A percentile compares a stretch with the other conserved stretches of the same genome.
These are phyloP conservation scores for Gossypium trilobum DNA, from an alignment of 441 rosid species.

Conservation along the genomic window DNA sequence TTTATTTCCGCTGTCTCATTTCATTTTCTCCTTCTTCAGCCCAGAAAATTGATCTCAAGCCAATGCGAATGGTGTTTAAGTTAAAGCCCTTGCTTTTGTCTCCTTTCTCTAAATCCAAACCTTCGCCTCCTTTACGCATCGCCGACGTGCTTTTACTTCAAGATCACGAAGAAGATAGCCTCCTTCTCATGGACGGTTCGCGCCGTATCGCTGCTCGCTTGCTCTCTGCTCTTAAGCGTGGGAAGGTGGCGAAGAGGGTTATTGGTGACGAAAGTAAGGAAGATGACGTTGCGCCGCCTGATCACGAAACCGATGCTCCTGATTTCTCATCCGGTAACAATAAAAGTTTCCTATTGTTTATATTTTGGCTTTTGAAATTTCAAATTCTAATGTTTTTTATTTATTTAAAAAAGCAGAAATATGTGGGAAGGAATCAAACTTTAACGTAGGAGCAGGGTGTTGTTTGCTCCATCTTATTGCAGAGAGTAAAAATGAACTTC, in stretches of 20 bases:
- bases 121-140: conserved; percentile 11
- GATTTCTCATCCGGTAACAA: conserved; percentile 3
- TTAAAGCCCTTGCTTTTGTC: neutral
- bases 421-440: conserved; percentile 25
- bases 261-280: neutral
- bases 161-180: neutral
- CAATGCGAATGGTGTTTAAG: neutral
- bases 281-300: neutral
- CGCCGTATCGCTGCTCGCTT: neutral
- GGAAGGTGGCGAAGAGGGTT: neutral
- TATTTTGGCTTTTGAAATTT: neutral
- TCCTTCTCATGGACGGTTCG: neutral
- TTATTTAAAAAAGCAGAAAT: conserved; percentile 21
- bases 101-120: neutral
- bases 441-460: conserved; percentile 48
- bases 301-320: neutral
- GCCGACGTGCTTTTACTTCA: conserved; percentile 13
- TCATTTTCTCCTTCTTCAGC: neutral
- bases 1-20: neutral
- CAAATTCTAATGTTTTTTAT: neutral
- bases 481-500: conserved; percentile 51
- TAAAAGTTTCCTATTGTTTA: too few species aligned
- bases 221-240: neutral
- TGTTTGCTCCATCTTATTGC: conserved; percentile 47
- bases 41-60: neutral